These are phyloP conservation scores for Wickerhamomyces hampshirensis DNA, from an alignment of 805 yeast species.

Conservation along the genomic window DNA sequence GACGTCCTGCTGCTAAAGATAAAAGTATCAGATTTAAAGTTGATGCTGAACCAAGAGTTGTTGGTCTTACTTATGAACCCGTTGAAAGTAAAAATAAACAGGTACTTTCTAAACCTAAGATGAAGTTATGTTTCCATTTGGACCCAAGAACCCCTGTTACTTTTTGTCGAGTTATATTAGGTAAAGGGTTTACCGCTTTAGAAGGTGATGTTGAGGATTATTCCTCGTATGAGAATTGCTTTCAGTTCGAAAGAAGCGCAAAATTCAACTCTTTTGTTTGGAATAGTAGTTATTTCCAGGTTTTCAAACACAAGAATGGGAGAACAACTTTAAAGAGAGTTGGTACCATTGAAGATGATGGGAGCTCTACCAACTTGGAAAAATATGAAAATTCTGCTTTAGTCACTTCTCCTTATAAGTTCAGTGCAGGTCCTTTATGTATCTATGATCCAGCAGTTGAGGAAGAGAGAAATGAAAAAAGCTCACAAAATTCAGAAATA, in stretches of 20 bases:
- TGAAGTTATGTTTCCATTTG: constrained; percentile 14
- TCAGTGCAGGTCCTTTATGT: too few relatives aligned
- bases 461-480: too few relatives aligned
- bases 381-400: too few relatives aligned
- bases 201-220: constrained; percentile 1
- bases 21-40: constrained; percentile 15
- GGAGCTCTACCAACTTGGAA: too few relatives aligned
- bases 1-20: constrained; percentile 59
- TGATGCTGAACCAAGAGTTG: constrained; percentile 8
- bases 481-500: too few relatives aligned
- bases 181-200: constrained; percentile 9
- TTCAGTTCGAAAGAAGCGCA: neutral
- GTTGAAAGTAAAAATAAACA: constrained; percentile 14
- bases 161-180: constrained; percentile 8
- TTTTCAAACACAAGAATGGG: too few relatives aligned
- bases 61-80: constrained; percentile 9
- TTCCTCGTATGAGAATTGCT: neutral
- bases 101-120: constrained; percentile 3
- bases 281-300: too few relatives aligned
- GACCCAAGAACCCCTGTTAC: constrained; percentile 10
- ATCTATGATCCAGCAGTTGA: too few relatives aligned
- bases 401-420: too few relatives aligned
- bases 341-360: too few relatives aligned
- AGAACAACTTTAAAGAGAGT: too few relatives aligned
- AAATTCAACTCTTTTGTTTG: too few relatives aligned